phyloP scores from a whole-genome alignment of 164 flowering plant species.

The Amborella trichopoda region DNA sequence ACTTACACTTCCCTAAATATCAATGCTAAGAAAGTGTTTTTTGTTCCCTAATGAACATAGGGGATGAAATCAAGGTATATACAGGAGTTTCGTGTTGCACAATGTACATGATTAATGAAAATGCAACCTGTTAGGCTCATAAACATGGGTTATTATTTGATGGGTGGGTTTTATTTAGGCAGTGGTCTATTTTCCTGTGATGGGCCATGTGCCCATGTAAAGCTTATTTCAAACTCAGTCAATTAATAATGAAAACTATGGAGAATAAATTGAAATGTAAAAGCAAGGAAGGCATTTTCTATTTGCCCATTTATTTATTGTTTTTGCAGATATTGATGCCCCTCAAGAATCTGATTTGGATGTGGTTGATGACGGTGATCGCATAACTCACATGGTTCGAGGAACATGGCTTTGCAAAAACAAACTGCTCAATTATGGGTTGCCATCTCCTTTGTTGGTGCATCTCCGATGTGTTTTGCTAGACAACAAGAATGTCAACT shows the following conservation, averaged over 20 bases:
- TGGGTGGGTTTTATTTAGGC: neutral
- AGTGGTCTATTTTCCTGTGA: neutral
- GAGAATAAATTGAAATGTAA: neutral
- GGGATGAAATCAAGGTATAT: too few species aligned
- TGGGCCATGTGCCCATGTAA: neutral
- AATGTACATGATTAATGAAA: too few species aligned
- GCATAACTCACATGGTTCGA: slow-evolving; percentile 78
- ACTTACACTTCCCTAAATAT: too few species aligned
- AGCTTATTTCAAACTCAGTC: neutral
- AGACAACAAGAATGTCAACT: slow-evolving; percentile 7
- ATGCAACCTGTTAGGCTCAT: too few species aligned
- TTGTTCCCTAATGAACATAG: too few species aligned
- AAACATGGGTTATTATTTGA: neutral
- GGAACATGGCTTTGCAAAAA: slow-evolving; percentile 69
- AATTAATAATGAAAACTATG: neutral
- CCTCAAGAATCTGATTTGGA: slow-evolving; percentile 18
- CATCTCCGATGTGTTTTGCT: slow-evolving; percentile 32
- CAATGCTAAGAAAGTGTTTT: too few species aligned
- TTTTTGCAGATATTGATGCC: slow-evolving; percentile 42
- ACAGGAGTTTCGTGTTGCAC: too few species aligned
- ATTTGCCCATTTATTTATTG: neutral
- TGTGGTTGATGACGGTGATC: slow-evolving; percentile 11
- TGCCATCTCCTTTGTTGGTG: slow-evolving; percentile 62
- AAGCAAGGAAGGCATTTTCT: too few species aligned
- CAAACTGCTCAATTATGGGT: slow-evolving; percentile 49